Percentiles rank a stretch among this genome's conserved stretches.
Conservation (phyloP, 495 filamentous ascomycete species). For the Hyaloscypha hepaticicola region DNA sequence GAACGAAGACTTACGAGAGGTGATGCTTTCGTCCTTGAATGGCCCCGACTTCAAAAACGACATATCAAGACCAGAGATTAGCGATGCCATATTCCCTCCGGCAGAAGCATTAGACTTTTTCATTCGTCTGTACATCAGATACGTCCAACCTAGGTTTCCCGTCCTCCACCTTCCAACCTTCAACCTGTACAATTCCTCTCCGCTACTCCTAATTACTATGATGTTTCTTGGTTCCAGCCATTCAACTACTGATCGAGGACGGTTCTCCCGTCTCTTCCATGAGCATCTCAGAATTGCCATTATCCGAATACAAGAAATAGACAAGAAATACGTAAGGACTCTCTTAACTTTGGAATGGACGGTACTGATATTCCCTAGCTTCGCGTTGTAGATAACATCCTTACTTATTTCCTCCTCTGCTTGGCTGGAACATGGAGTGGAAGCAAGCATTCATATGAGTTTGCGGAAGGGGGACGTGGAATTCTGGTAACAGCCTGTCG, state of each 20-base stretch:
- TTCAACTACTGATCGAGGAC: constrained; percentile 24
- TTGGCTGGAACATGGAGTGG: constrained; percentile 33
- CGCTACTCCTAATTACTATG: constrained; percentile 32
- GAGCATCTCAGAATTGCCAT: constrained; percentile 27
- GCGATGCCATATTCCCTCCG: constrained; percentile 24
- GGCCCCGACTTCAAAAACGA: constrained; percentile 20
- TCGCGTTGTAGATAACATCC: constrained; percentile 26
- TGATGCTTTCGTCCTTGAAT: constrained; percentile 18
- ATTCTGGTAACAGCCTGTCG: constrained; percentile 31
- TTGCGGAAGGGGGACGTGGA: constrained; percentile 31
- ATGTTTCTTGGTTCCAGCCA: constrained; percentile 32
- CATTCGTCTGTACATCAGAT: constrained; percentile 30
- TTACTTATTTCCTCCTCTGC: constrained; percentile 32
- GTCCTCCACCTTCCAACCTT: constrained; percentile 35
- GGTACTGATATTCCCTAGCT: constrained; percentile 23
- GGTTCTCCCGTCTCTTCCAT: constrained; percentile 30
- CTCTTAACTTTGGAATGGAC: background rate
- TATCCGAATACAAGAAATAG: constrained; percentile 22
- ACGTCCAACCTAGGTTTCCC: constrained; percentile 33
- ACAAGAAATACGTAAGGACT: constrained; percentile 24
- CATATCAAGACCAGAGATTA: constrained; percentile 22
- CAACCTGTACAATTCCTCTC: constrained; percentile 23
- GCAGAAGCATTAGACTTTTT: constrained; percentile 29
- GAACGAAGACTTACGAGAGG: constrained; percentile 8
- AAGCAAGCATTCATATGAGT: constrained; percentile 32